Conservation (phyloP, 169 alveolate species). For the Toxoplasma gondii region DNA sequence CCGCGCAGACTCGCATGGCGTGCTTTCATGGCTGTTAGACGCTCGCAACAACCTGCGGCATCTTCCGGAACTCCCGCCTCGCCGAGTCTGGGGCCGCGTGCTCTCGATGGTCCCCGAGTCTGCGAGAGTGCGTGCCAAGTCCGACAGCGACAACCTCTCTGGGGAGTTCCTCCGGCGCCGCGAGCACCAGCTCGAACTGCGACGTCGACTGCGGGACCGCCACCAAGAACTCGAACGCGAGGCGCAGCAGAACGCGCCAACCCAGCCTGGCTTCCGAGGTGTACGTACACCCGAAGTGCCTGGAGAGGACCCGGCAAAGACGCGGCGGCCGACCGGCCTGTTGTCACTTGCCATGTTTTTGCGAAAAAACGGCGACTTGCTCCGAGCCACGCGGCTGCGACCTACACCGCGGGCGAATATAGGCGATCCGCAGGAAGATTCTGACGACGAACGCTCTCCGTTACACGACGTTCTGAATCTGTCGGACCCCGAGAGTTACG, state of each 20-base stretch:
- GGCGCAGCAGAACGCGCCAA: not conserved
- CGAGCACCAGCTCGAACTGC: not conserved
- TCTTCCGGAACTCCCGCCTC: not conserved
- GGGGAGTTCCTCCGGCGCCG: not conserved
- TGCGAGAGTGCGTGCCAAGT: not conserved
- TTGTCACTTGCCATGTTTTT: not conserved
- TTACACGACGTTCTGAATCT: too few relatives aligned
- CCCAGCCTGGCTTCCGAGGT: not conserved
- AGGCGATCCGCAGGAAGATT: too few relatives aligned
- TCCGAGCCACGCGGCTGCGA: not conserved
- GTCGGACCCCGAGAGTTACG: not conserved
- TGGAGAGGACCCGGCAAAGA: not conserved
- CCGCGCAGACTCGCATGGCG: conserved; percentile 23
- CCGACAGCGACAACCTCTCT: not conserved
- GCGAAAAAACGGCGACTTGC: not conserved
- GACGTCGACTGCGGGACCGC: not conserved
- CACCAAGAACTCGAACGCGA: not conserved
- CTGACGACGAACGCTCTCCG: too few relatives aligned
- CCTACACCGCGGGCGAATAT: not conserved
- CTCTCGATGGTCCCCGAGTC: not conserved
- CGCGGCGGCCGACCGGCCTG: not conserved
- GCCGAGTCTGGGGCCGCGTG: not conserved
- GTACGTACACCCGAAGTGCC: not conserved
- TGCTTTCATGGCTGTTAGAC: conserved; percentile 38
- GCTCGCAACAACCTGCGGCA: conserved; percentile 45